phyloP scores from a whole-genome alignment of 148 eudicot species.

The Fagopyrum esculentum region DNA sequence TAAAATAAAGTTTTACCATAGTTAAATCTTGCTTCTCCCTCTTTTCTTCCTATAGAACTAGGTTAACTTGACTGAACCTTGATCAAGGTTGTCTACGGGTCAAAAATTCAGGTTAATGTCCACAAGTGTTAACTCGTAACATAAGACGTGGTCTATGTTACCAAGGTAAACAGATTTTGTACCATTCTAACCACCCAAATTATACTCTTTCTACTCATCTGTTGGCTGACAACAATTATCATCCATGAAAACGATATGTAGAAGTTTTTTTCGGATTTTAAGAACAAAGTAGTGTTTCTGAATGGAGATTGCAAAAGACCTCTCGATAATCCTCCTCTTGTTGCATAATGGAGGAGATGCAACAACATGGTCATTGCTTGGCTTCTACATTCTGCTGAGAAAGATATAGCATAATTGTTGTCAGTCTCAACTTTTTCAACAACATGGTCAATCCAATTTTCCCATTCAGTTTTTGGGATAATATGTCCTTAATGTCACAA shows the following conservation, averaged over 20 bases:
- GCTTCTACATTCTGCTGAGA: neutral
- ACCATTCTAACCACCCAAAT: too few species aligned
- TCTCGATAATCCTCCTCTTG: neutral
- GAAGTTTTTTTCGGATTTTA: neutral
- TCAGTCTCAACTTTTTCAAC: too few species aligned
- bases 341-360: neutral
- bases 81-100: too few species aligned
- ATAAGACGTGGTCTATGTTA: too few species aligned
- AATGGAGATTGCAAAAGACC: neutral
- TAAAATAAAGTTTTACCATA: neutral
- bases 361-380: neutral
- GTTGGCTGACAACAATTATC: too few species aligned
- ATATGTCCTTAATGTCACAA: too few species aligned
- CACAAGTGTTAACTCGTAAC: too few species aligned
- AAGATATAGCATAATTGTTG: slow-evolving; percentile 6
- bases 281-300: neutral
- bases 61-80: neutral
- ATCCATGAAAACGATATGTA: neutral
- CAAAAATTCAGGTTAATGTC: too few species aligned
- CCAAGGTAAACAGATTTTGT: too few species aligned
- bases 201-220: too few species aligned
- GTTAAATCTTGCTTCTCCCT: neutral
- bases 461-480: too few species aligned
- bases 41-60: neutral
- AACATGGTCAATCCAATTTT: too few species aligned